Conservation (phyloP, 345 rosid genomes). For the Salix dunnii region DNA sequence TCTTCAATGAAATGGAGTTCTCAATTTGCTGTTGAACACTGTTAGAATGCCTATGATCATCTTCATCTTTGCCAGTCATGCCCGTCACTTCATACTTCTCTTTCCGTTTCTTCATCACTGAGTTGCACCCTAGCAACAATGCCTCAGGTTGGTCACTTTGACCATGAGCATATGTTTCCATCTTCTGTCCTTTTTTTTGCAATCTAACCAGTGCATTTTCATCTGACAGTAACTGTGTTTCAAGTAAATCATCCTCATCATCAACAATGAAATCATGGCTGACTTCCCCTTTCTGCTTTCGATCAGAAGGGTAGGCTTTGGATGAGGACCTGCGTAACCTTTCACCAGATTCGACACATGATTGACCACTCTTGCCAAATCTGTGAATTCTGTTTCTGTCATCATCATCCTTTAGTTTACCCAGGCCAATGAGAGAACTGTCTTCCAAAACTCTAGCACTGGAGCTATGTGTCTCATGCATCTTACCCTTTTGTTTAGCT, state of each 20-base stretch:
- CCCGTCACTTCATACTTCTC: conserved; percentile 48
- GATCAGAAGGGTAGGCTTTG: conserved; percentile 45
- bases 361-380: conserved; percentile 45
- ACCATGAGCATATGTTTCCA: conserved; percentile 38
- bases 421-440: conserved; percentile 28
- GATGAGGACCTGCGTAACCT: conserved; percentile 35
- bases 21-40: conserved; percentile 38
- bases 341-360: conserved; percentile 50
- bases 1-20: conserved; percentile 49
- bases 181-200: conserved; percentile 49
- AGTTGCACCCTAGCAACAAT: conserved; percentile 50
- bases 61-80: conserved; percentile 41
- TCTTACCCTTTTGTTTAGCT: conserved; percentile 75
- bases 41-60: conserved; percentile 31
- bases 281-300: conserved; percentile 49
- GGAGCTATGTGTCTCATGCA: conserved; percentile 42
- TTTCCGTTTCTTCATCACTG: conserved; percentile 61
- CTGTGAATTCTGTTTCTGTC: conserved; percentile 40
- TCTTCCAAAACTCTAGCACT: conserved; percentile 42
- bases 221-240: conserved; percentile 35
- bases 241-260: conserved; percentile 50
- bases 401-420: conserved; percentile 33
- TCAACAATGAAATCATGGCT: conserved; percentile 33
- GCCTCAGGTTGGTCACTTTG: conserved; percentile 52
- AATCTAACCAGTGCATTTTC: conserved; percentile 37